Percentiles rank a stretch among this genome's conserved stretches.
phyloP scores from a whole-genome alignment of 2,329 filamentous ascomycete genomes.

The Aschersonia sp. region DNA sequence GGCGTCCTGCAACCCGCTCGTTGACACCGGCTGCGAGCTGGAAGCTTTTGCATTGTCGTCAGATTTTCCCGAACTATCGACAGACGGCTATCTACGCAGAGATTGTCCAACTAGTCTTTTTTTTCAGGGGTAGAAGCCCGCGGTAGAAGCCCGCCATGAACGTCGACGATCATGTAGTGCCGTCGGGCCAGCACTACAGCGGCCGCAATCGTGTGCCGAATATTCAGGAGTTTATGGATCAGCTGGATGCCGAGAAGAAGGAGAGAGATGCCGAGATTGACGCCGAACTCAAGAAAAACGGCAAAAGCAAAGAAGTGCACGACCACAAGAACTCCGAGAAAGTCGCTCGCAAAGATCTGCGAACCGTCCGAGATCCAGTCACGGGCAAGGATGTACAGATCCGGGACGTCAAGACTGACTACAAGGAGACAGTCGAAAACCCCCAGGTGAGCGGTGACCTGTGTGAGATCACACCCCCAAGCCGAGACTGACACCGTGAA shows the following conservation, averaged over 20 bases:
- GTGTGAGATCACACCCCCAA: background rate
- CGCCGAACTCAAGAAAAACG: conserved; percentile 27
- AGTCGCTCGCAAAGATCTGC: conserved; percentile 35
- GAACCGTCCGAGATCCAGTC: conserved; percentile 70
- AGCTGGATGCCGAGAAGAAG: conserved; percentile 66
- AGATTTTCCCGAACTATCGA: no score
- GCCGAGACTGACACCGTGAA: background rate
- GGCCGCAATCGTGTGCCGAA: conserved; percentile 75
- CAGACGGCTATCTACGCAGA: no score
- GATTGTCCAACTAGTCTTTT: no score
- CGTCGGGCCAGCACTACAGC: conserved; percentile 58
- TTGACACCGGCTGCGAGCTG: no score
- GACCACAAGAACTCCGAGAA: conserved; percentile 26
- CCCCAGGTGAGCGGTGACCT: conserved; percentile 37
- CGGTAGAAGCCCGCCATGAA: conserved; percentile 16
- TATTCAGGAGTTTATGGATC: conserved; percentile 68
- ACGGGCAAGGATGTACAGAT: conserved; percentile 79
- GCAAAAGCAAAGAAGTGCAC: conserved; percentile 19
- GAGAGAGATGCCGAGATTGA: conserved; percentile 61
- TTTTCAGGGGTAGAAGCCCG: no score
- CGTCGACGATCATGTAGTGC: conserved; percentile 23
- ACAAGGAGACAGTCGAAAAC: conserved; percentile 55
- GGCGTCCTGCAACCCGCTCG: no score
- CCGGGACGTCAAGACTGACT: conserved; percentile 58
- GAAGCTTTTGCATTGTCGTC: no score